phyloP scores from a whole-genome alignment of 441 rosid species.

The Theobroma grandiflorum region DNA sequence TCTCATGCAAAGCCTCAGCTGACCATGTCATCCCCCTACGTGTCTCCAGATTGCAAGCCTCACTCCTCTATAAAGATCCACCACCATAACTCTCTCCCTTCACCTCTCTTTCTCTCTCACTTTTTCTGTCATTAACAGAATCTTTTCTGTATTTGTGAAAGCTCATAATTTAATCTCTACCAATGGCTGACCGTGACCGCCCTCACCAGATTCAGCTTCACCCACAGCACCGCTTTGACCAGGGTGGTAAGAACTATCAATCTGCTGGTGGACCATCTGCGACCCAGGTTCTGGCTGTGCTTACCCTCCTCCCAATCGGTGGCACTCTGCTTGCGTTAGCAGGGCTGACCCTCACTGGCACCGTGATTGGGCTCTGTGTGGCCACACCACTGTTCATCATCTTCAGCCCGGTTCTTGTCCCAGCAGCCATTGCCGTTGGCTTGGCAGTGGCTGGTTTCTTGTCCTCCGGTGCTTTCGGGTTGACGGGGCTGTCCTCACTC shows the following conservation, averaged over 20 bases:
- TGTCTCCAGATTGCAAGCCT: slow-evolving; percentile 48
- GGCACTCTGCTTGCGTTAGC: slow-evolving; percentile 66
- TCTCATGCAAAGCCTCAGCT: slow-evolving; percentile 75
- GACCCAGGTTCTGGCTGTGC: slow-evolving; percentile 55
- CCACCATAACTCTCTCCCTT: neutral
- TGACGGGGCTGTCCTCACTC: slow-evolving; percentile 66
- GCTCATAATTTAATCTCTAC: neutral
- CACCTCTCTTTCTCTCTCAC: neutral
- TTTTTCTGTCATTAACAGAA: neutral
- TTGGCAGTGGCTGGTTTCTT: slow-evolving; percentile 60
- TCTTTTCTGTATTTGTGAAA: neutral
- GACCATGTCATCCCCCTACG: slow-evolving; percentile 61
- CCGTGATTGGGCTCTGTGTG: slow-evolving; percentile 62
- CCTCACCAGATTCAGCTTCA: slow-evolving; percentile 64
- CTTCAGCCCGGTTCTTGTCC: slow-evolving; percentile 83
- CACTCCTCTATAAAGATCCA: slow-evolving; percentile 22
- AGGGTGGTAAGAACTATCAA: slow-evolving; percentile 36
- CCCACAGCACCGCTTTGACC: slow-evolving; percentile 46
- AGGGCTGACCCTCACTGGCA: slow-evolving; percentile 62
- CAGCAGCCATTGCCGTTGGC: slow-evolving; percentile 58
- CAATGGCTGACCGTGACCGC: slow-evolving; percentile 65
- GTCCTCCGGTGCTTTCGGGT: slow-evolving; percentile 68
- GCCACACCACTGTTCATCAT: slow-evolving; percentile 69
- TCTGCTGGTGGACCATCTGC: slow-evolving; percentile 62
- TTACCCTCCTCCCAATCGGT: slow-evolving; percentile 61